Conservation (phyloP, 139 green algal species). For the Prasinococcaceae sp. region DNA sequence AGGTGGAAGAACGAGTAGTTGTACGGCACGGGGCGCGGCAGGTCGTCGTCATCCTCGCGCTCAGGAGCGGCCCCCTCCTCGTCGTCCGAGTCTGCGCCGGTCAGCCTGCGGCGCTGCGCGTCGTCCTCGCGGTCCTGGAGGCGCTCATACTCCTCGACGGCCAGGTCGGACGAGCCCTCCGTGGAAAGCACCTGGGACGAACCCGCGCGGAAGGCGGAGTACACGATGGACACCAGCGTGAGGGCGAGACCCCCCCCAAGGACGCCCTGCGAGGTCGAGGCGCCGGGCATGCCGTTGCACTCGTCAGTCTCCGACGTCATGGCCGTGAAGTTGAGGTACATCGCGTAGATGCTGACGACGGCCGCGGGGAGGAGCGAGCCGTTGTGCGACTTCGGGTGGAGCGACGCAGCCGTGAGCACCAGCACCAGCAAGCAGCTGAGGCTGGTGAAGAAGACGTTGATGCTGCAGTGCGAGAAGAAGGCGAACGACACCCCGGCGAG, state of each 20-base stretch:
- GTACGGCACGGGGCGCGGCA: slow-evolving; percentile 12
- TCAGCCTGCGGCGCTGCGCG: neutral
- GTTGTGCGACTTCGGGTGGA: slow-evolving; percentile 18
- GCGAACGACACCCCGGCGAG: slow-evolving; percentile 59
- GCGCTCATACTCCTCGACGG: neutral
- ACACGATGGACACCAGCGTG: slow-evolving; percentile 76
- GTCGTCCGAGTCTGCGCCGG: neutral
- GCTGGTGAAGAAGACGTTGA: slow-evolving; percentile 78
- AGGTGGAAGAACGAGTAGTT: slow-evolving; percentile 81
- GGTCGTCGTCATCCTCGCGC: slow-evolving; percentile 32
- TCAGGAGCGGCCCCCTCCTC: neutral
- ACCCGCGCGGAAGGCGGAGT: slow-evolving; percentile 79
- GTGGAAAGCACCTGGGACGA: slow-evolving; percentile 38
- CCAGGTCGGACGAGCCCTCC: too few relatives aligned
- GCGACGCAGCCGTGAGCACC: slow-evolving; percentile 30
- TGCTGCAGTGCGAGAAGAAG: slow-evolving; percentile 80
- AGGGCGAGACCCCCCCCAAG: slow-evolving; percentile 65
- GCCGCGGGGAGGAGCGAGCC: slow-evolving; percentile 72
- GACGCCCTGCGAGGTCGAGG: slow-evolving; percentile 42
- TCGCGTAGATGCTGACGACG: slow-evolving; percentile 67
- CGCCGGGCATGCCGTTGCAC: slow-evolving; percentile 71
- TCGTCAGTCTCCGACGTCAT: slow-evolving; percentile 65
- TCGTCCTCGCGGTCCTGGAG: neutral
- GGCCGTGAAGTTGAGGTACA: slow-evolving; percentile 77
- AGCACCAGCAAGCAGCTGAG: slow-evolving; percentile 53